phyloP scores from a whole-genome alignment of 176 grass and related monocot species.

The Rhynchospora breviuscula region DNA sequence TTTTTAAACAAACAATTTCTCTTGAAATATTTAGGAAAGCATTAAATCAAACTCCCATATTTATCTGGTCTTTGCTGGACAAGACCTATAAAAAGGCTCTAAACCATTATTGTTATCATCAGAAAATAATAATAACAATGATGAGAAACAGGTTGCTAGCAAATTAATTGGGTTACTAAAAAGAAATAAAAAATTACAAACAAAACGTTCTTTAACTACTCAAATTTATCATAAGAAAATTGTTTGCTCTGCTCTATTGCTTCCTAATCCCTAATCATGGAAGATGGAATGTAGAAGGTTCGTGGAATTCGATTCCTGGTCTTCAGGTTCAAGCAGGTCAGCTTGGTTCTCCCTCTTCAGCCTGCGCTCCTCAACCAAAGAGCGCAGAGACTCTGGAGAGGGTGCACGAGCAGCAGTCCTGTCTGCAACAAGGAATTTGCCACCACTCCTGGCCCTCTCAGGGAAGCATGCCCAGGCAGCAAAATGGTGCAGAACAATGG shows the following conservation, averaged over 20 bases:
- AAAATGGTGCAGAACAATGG: slow-evolving; percentile 88
- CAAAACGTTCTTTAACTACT: not conserved
- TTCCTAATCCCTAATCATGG: not conserved
- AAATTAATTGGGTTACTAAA: not conserved
- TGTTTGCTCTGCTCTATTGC: not conserved
- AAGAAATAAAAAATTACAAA: not conserved
- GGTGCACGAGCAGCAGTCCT: not conserved
- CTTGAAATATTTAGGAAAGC: too few species aligned
- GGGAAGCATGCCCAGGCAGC: slow-evolving; percentile 24
- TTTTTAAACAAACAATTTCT: too few species aligned
- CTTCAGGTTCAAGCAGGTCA: not conserved
- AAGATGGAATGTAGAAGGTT: not conserved
- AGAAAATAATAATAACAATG: not conserved
- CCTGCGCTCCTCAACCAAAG: not conserved
- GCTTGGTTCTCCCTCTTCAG: not conserved
- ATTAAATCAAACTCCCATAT: too few species aligned
- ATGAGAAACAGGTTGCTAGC: not conserved
- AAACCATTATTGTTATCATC: not conserved
- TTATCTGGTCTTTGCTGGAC: not conserved
- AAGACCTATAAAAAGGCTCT: not conserved
- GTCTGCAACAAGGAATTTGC: not conserved
- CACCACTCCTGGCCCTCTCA: not conserved
- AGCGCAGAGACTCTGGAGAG: not conserved
- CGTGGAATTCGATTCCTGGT: not conserved
- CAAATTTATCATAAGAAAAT: not conserved